Base-by-base conservation (phyloP, 768 basidiomycete genomes). In the Dioszegia hungarica region DNA sequence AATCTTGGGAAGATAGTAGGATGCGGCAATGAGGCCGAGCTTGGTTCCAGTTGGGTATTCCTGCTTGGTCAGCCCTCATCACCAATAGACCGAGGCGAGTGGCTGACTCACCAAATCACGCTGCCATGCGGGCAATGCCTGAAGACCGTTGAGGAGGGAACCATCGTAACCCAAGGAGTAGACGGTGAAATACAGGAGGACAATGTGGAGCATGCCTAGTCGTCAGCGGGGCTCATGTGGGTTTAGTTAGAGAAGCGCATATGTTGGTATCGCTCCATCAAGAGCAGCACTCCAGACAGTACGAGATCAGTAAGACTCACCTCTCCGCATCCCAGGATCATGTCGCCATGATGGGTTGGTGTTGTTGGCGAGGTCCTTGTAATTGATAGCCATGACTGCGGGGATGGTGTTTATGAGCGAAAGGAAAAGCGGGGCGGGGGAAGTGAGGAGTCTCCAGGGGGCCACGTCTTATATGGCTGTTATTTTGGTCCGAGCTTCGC, bases 131-230 rank as follows among this genome's bases (percentile, higher is more conserved):
- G 55, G 48, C 9, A 66, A 50, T 28, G 59, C 57, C 41, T 66
- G 65, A n/a, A 66, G 58, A 60, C 65, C 65, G 37, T 62, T 62
- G n/a, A 67, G 44, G 19, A 67, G 58, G 2, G 65, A 63, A n/a
- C 61, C 61, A 46, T 67, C 65, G 53, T 67, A 66, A 14, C 64
- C 64, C 0, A 62, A 38, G 25, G 62, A 66, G 38, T 49, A 49
- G 33, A 49, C 48, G 17, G 48, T 49, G 24, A 49, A 49, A 33
- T 49, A 49, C 15, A 49, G 48, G 31, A 49, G 34, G 34, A 49
- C 24, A n/a, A 49, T 49, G 48, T 49, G 48, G n/a, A 49, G 14
- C 48, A 49, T 49, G 25, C 48, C 48, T 49, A 44, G n/a, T n/a
- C n/a, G n/a, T n/a, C n/a, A n/a, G n/a, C n/a, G n/a, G n/a, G n/a